A percentile compares a stretch with the other conserved stretches of the same genome.
These are phyloP conservation scores for Vicia villosa DNA, from an alignment of 306 rosid species.

Conservation along the genomic window DNA sequence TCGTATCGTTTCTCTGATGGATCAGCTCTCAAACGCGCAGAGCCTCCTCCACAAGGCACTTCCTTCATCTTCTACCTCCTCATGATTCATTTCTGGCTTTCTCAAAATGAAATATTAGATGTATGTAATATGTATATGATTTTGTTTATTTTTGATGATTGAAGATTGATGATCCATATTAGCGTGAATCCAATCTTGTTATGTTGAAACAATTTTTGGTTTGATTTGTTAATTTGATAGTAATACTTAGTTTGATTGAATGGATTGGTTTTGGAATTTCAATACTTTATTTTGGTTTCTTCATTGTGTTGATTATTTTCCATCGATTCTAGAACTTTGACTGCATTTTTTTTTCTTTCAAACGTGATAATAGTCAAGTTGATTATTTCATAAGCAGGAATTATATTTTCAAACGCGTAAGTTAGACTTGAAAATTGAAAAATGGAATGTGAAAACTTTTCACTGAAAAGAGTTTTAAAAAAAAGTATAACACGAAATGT, in stretches of 20 bases:
- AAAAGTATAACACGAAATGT: too few relatives aligned
- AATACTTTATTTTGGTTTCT: background rate
- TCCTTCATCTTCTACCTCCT: conserved; percentile 31
- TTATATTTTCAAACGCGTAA: too few relatives aligned
- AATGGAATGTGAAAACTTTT: too few relatives aligned
- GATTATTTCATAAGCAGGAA: background rate
- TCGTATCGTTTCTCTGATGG: conserved; percentile 57
- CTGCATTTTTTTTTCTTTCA: conserved; percentile 3
- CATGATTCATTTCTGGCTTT: background rate
- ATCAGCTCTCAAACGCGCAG: conserved; percentile 71
- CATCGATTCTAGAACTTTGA: background rate
- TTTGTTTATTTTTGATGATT: background rate
- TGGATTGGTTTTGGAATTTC: background rate
- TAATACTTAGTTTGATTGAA: background rate
- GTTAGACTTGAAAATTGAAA: too few relatives aligned
- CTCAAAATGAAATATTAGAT: background rate
- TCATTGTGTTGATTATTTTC: background rate
- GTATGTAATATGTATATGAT: background rate
- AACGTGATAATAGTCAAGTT: background rate
- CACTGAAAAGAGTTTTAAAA: too few relatives aligned
- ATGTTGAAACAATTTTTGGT: conserved; percentile 17
- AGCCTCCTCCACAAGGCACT: conserved; percentile 42
- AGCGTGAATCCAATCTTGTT: conserved; percentile 26
- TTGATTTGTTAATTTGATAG: background rate
- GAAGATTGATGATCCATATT: conserved; percentile 15